Percentiles rank a stretch among this genome's conserved stretches.
Conservation (phyloP, 306 rosid genomes). For the Fagus crenata region DNA sequence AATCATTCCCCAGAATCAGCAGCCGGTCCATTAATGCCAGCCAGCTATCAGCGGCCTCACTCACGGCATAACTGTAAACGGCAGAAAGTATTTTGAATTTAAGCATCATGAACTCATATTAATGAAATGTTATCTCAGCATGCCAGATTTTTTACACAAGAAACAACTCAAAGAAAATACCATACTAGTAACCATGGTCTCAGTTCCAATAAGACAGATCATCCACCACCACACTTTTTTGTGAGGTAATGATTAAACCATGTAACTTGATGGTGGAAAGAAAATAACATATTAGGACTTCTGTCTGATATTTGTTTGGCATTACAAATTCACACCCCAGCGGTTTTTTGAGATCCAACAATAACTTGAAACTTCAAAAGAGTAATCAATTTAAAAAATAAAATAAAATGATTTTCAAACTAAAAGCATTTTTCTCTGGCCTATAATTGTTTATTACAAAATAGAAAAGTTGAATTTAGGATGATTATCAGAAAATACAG, state of each 20-base stretch:
- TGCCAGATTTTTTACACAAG: background rate
- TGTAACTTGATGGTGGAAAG: background rate
- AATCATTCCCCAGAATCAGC: slow-evolving; percentile 37
- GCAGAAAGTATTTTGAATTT: slow-evolving; percentile 16
- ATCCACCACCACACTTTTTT: background rate
- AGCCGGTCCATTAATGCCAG: slow-evolving; percentile 64
- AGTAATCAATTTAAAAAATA: background rate
- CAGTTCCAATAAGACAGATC: background rate
- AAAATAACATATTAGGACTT: background rate
- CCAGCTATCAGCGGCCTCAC: slow-evolving; percentile 72
- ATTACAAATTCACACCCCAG: background rate
- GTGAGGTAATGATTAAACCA: background rate
- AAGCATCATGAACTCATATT: slow-evolving; percentile 3
- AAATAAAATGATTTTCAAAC: background rate
- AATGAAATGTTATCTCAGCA: background rate
- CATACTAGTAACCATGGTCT: background rate
- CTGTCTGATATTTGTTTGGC: background rate
- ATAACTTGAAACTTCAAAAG: slow-evolving; percentile 13
- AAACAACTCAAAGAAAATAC: background rate
- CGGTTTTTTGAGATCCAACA: slow-evolving; percentile 2
- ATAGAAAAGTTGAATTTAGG: background rate
- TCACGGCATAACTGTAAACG: slow-evolving; percentile 43
- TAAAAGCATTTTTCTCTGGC: background rate
- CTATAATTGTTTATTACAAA: slow-evolving; percentile 2
- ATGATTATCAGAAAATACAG: background rate